A percentile compares a stretch with the other conserved stretches of the same genome.
Conservation (phyloP, 495 filamentous ascomycete genomes). For the Penicillium dipodomyicola region DNA sequence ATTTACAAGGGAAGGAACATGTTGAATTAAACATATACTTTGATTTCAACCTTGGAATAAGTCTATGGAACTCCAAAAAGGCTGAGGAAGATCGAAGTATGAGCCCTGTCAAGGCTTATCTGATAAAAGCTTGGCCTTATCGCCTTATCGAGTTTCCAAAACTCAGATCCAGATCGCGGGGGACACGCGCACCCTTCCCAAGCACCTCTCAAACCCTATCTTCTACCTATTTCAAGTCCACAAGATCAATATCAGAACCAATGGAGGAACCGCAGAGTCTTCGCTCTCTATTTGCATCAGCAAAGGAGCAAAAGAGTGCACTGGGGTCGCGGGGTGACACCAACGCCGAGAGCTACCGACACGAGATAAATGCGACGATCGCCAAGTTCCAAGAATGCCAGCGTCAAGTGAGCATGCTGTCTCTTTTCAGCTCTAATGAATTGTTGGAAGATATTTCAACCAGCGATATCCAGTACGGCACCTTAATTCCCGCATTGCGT, state of each 20-base stretch:
- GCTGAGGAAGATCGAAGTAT: constrained; percentile 1
- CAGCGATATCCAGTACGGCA: constrained; percentile 68
- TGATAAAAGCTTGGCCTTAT: constrained; percentile 15
- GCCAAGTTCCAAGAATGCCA: constrained; percentile 70
- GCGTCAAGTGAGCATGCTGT: constrained; percentile 62
- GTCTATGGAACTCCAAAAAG: not conserved
- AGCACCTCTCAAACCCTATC: not conserved
- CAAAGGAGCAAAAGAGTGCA: constrained; percentile 52
- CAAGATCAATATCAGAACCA: constrained; percentile 4
- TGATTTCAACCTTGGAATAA: not conserved
- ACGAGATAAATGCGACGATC: constrained; percentile 64
- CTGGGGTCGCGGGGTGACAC: constrained; percentile 50
- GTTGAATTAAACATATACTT: not conserved
- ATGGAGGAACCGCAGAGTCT: constrained; percentile 63
- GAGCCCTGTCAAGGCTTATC: constrained; percentile 15
- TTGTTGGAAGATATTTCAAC: constrained; percentile 83
- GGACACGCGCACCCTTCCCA: constrained; percentile 6
- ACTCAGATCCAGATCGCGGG: constrained; percentile 23
- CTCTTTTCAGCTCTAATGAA: constrained; percentile 90
- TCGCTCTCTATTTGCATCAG: constrained; percentile 54
- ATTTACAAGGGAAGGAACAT: not conserved
- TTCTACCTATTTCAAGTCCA: constrained; percentile 7
- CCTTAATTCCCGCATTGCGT: constrained; percentile 35
- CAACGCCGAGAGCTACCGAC: constrained; percentile 61
- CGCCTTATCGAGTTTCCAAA: constrained; percentile 23